These are phyloP conservation scores for Guadua angustifolia DNA, from an alignment of 176 grass and related monocot genomes.

Conservation along the genomic window DNA sequence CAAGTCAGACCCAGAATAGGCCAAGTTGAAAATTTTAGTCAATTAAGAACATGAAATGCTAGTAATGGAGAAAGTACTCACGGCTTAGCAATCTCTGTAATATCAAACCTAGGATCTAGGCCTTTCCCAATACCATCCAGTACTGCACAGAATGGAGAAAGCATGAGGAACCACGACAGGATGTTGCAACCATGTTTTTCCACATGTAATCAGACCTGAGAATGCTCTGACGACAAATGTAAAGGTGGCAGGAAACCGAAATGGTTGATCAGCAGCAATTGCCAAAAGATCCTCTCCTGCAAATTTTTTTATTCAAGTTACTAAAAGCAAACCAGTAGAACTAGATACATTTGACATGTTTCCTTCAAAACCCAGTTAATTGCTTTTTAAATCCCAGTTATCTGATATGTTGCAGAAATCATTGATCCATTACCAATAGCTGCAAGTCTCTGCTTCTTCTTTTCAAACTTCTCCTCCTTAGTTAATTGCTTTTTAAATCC, in stretches of 20 bases:
- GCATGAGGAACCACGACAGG: conserved; percentile 33
- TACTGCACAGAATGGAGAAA: conserved; percentile 62
- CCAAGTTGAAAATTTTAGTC: neutral
- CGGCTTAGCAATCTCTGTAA: conserved; percentile 99
- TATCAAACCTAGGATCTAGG: conserved; percentile 97
- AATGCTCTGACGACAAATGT: conserved; percentile 99
- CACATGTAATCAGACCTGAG: conserved; percentile 68
- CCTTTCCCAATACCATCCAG: conserved; percentile 99
- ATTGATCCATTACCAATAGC: conserved; percentile 75
- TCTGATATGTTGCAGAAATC: neutral
- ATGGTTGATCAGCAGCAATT: conserved; percentile 98
- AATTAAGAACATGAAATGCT: conserved; percentile 31
- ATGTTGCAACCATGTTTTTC: conserved; percentile 31
- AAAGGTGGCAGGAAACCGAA: conserved; percentile 97
- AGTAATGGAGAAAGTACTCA: conserved; percentile 57
- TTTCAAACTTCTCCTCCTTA: conserved; percentile 86
- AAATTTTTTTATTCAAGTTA: conserved; percentile 44
- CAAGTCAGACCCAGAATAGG: conserved; percentile 39
- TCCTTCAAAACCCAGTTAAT: neutral
- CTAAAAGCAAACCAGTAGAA: conserved; percentile 32
- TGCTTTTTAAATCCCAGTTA: neutral
- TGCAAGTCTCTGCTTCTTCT: conserved; percentile 95
- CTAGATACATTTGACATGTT: conserved; percentile 30
- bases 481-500: conserved; percentile 90
- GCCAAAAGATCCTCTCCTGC: conserved; percentile 96